These are phyloP conservation scores for Acanthamoeba lenticulata DNA, from an alignment of 208 protist species.

Conservation along the genomic window DNA sequence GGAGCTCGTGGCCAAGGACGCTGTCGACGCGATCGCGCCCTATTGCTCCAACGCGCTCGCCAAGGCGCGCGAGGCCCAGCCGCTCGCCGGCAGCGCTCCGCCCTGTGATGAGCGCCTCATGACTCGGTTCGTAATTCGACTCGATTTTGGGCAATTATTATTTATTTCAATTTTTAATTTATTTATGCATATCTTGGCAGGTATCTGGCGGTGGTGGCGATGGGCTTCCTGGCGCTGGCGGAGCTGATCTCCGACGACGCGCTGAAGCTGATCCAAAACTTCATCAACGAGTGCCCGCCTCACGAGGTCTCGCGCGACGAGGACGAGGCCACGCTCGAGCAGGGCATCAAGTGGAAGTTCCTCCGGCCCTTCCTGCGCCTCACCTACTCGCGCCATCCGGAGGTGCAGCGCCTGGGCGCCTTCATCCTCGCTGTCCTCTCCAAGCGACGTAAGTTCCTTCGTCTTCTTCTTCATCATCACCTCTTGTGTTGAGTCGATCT, in stretches of 20 bases:
- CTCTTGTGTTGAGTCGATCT: background rate
- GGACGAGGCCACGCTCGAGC: background rate
- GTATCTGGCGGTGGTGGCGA: conserved; percentile 31
- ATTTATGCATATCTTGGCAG: background rate
- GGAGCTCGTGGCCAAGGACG: conserved; percentile 20
- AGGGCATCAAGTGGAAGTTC: conserved; percentile 65
- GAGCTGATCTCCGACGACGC: conserved; percentile 56
- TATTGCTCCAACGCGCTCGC: conserved; percentile 55
- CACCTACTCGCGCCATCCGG: conserved; percentile 35
- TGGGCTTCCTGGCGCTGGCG: conserved; percentile 48
- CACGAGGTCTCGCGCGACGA: conserved; percentile 7
- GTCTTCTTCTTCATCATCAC: background rate
- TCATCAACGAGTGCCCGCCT: background rate
- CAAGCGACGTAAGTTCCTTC: background rate
- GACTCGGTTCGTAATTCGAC: background rate
- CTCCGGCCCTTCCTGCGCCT: conserved; percentile 55
- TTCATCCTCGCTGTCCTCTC: conserved; percentile 25
- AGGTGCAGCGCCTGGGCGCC: conserved; percentile 18
- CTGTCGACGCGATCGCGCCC: background rate
- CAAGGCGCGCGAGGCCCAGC: background rate
- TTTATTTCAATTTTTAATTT: background rate
- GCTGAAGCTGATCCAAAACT: conserved; percentile 54
- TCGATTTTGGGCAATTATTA: background rate
- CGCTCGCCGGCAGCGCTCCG: background rate
- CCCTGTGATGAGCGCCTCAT: background rate